Evolutionary conservation across 176 grass and related monocot species (phyloP).

Genomic region (Pontederia crassipes): DNA sequence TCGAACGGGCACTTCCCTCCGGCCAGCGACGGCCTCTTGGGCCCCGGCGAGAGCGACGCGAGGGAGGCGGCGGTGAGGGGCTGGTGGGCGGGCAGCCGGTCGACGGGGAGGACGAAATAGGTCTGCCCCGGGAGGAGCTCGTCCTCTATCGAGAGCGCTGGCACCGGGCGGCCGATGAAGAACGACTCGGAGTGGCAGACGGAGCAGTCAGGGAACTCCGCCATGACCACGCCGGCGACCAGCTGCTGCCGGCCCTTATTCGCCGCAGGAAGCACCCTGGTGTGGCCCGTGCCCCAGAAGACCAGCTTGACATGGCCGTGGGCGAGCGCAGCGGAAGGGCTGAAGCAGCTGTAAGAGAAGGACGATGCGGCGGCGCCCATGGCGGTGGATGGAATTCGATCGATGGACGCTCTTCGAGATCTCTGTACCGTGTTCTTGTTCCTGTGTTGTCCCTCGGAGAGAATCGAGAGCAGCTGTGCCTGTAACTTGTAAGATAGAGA

Average conservation of each 20-base stretch:
- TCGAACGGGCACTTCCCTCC: conserved; percentile 37
- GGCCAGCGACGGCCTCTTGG: conserved; percentile 5
- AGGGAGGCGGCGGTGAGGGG: conserved; percentile 40
- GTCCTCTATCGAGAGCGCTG: conserved; percentile 43
- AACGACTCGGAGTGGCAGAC: conserved; percentile 63
- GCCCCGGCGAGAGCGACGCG: conserved; percentile 27
- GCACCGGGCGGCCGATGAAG: conserved; percentile 38
- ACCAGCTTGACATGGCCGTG: conserved; percentile 17
- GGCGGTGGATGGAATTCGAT: not conserved
- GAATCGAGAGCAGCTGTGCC: too few species aligned
- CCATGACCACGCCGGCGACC: conserved; percentile 46
- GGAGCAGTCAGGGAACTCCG: conserved; percentile 28
- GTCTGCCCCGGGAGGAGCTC: conserved; percentile 32
- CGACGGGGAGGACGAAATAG: conserved; percentile 55
- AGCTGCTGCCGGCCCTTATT: not conserved
- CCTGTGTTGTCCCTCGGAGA: too few species aligned
- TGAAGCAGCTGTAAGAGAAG: not conserved
- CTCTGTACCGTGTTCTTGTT: too few species aligned
- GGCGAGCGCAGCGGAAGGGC: not conserved
- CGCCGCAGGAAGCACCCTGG: not conserved
- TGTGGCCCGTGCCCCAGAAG: conserved; percentile 37
- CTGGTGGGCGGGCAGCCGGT: conserved; percentile 30
- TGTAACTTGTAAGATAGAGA: too few species aligned
- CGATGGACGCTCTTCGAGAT: not conserved
- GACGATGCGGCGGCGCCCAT: not conserved